Conservation (phyloP, 2,329 filamentous ascomycete species). For the Aureobasidium lini region DNA sequence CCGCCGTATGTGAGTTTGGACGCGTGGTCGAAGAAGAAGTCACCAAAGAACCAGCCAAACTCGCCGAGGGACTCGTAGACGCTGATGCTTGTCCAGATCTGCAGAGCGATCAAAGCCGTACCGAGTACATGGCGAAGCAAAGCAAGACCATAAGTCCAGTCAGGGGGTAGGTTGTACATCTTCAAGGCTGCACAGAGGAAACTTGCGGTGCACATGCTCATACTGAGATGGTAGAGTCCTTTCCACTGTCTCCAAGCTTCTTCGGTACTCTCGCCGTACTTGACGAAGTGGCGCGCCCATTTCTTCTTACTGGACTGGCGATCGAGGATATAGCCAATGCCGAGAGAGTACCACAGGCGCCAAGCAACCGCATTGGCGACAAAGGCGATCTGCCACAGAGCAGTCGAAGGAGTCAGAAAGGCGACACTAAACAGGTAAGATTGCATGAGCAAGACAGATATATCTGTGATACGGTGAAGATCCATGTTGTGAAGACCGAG, state of each 20-base stretch:
- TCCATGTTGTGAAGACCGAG: constrained; percentile 80
- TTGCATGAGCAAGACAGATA: constrained; percentile 68
- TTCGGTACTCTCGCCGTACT: constrained; percentile 81
- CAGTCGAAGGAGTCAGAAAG: constrained; percentile 68
- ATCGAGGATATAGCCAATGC: constrained; percentile 77
- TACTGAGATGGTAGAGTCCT: constrained; percentile 86
- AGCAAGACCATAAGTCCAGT: constrained; percentile 82
- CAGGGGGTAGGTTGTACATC: constrained; percentile 78
- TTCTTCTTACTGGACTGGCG: constrained; percentile 83
- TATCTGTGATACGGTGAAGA: constrained; percentile 78
- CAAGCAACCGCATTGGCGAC: constrained; percentile 71
- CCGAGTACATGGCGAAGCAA: constrained; percentile 84
- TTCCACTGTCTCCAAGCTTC: constrained; percentile 99
- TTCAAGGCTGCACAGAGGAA: constrained; percentile 93
- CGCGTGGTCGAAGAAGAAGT: constrained; percentile 92
- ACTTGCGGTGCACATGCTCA: constrained; percentile 79
- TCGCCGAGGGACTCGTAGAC: constrained; percentile 95
- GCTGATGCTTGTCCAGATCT: constrained; percentile 86
- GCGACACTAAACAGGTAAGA: constrained; percentile 68
- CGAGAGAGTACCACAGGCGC: constrained; percentile 87
- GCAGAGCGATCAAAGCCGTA: constrained; percentile 69
- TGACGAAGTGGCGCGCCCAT: constrained; percentile 96
- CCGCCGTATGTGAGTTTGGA: constrained; percentile 90
- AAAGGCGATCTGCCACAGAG: constrained; percentile 69
- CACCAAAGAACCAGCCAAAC: constrained; percentile 98